A percentile compares a stretch with the other conserved stretches of the same genome.
These are phyloP conservation scores for Coniella lustricola DNA, from an alignment of 2,329 filamentous ascomycete genomes.

Conservation along the genomic window DNA sequence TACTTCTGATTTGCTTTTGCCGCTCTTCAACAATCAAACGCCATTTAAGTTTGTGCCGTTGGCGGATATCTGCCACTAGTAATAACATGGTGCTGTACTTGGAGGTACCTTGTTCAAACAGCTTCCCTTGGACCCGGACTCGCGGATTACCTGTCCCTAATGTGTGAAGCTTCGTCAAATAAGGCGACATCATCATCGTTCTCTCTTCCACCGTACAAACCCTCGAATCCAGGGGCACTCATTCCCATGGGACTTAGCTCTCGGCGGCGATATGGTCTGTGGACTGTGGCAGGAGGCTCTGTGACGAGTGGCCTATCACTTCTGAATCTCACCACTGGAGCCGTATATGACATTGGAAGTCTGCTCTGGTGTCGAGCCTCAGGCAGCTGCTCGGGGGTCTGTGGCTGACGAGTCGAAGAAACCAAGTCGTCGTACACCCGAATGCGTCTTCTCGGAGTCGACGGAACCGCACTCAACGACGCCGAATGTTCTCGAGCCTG, in stretches of 20 bases:
- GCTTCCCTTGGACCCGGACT: background rate
- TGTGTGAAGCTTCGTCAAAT: slow-evolving; percentile 23
- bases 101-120: background rate
- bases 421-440: slow-evolving; percentile 41
- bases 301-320: slow-evolving; percentile 18
- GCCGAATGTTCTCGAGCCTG: slow-evolving; percentile 6
- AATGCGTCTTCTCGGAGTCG: slow-evolving; percentile 22
- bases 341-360: slow-evolving; percentile 36
- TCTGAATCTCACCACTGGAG: slow-evolving; percentile 25
- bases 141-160: background rate
- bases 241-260: slow-evolving; percentile 32
- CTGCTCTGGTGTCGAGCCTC: slow-evolving; percentile 41
- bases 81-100: background rate
- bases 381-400: slow-evolving; percentile 42
- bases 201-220: slow-evolving; percentile 42
- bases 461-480: slow-evolving; percentile 12
- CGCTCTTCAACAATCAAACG: no score
- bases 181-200: slow-evolving; percentile 37
- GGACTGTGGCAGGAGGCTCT: slow-evolving; percentile 16
- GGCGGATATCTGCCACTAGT: no score
- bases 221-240: slow-evolving; percentile 35
- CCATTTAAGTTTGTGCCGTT: no score
- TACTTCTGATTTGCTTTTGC: no score
- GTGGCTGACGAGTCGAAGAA: slow-evolving; percentile 38
- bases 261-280: slow-evolving; percentile 20